These are phyloP conservation scores for Mycena rosella DNA, from an alignment of 768 basidiomycete genomes.

Conservation along the genomic window DNA sequence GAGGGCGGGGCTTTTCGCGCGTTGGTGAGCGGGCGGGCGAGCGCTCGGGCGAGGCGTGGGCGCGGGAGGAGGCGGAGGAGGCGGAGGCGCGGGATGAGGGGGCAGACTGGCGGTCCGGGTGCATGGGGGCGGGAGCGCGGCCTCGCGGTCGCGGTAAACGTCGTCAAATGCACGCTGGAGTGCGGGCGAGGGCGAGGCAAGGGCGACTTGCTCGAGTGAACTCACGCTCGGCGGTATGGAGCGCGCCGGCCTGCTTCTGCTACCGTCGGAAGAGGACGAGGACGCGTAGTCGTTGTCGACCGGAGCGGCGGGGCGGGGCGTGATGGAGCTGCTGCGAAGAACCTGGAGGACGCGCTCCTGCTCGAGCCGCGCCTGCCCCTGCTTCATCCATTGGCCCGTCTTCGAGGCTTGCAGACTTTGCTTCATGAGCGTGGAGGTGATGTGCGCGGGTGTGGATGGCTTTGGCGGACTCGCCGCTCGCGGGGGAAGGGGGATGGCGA, in stretches of 20 bases:
- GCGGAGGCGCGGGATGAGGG: conserved; percentile 28
- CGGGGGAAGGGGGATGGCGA: conserved; percentile 44
- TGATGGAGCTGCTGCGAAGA: too few species aligned
- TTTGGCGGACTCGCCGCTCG: conserved; percentile 41
- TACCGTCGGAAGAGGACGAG: conserved; percentile 26
- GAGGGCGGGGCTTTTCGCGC: conserved; percentile 29
- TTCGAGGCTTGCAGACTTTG: conserved; percentile 83
- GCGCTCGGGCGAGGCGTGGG: conserved; percentile 25
- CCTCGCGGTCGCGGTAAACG: conserved; percentile 39
- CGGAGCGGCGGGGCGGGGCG: too few species aligned
- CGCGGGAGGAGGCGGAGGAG: conserved; percentile 25
- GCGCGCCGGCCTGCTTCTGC: conserved; percentile 43
- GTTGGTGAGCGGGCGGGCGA: not conserved
- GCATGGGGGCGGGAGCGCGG: conserved; percentile 63
- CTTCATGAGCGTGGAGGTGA: conserved; percentile 75
- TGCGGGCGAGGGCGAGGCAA: conserved; percentile 42
- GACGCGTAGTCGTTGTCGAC: too few species aligned
- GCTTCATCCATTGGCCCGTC: conserved; percentile 76
- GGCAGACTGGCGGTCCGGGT: conserved; percentile 64
- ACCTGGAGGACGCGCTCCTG: too few species aligned
- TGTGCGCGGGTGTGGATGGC: conserved; percentile 52
- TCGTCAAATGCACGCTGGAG: conserved; percentile 33
- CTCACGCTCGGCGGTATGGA: conserved; percentile 55
- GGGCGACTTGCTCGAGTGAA: conserved; percentile 62
- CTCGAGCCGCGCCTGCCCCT: conserved; percentile 75